Evolutionary conservation across 1,284 basidiomycete species (phyloP).

Genomic region (Papiliotrema laurentii): DNA sequence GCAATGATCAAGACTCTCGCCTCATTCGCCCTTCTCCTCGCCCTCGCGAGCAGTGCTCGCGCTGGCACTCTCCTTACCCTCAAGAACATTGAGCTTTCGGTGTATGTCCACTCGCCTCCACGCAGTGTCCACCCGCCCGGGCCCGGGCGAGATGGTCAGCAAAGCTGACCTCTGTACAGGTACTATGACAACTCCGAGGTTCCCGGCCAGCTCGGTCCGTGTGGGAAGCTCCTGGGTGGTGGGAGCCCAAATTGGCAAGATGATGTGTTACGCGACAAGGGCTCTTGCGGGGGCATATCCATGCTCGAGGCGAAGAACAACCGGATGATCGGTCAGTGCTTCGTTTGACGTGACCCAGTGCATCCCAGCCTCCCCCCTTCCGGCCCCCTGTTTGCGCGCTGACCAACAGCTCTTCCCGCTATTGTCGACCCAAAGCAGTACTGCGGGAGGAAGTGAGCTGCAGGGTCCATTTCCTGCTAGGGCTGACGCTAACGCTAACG

Average conservation of each 20-base stretch:
- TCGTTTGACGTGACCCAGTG: neutral
- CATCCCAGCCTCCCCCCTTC: too few relatives aligned
- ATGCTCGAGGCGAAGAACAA: neutral
- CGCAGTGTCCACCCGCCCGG: too few relatives aligned
- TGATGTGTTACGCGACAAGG: neutral
- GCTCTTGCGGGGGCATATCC: neutral
- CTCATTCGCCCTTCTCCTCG: neutral
- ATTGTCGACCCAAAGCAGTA: neutral
- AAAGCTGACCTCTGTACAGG: neutral
- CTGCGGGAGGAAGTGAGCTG: neutral
- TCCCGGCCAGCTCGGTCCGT: neutral
- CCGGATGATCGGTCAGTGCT: neutral
- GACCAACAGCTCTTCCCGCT: neutral
- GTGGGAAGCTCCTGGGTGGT: neutral
- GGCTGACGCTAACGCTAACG: too few relatives aligned
- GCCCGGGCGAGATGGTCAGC: too few relatives aligned
- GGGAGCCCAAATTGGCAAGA: neutral
- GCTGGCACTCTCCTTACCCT: neutral
- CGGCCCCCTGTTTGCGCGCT: too few relatives aligned
- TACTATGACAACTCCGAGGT: neutral
- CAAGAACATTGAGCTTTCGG: neutral
- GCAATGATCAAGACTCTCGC: too few relatives aligned
- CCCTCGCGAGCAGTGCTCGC: too few relatives aligned
- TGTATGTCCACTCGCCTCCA: neutral
- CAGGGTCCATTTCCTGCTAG: neutral